Evolutionary conservation across 768 basidiomycete genomes (phyloP).

Genomic region (Termitomyces sp.): DNA sequence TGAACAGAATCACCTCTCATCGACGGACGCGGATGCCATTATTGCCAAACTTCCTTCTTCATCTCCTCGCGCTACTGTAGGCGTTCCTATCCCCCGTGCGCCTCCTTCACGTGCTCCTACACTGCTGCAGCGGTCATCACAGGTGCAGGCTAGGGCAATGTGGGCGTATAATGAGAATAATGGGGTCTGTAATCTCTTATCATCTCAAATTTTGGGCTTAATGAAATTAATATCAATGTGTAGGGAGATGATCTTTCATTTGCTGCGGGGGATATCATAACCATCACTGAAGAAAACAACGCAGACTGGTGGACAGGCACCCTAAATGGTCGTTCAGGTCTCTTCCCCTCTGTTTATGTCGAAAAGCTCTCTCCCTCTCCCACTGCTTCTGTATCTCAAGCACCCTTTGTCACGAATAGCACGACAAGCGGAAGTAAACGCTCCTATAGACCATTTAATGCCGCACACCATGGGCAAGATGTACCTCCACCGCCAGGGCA

Average conservation of each 20-base stretch:
- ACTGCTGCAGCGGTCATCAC: conserved; percentile 13
- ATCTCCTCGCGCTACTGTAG: not conserved
- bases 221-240: not conserved
- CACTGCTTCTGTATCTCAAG: conserved; percentile 15
- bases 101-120: not conserved
- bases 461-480: conserved; percentile 34
- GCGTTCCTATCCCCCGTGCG: not conserved
- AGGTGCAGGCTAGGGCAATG: conserved; percentile 43
- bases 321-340: conserved; percentile 55
- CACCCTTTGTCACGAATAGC: conserved; percentile 6
- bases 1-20: conserved; percentile 46
- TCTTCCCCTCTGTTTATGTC: conserved; percentile 77
- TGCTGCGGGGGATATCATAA: conserved; percentile 67
- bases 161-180: conserved; percentile 67
- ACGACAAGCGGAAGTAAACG: conserved; percentile 9
- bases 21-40: conserved; percentile 42
- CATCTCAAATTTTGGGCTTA: not conserved
- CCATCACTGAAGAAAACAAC: conserved; percentile 75
- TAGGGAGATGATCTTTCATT: conserved; percentile 83
- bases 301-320: conserved; percentile 85
- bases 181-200: conserved; percentile 27
- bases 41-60: conserved; percentile 38
- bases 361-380: conserved; percentile 38
- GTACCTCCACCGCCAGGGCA: conserved; percentile 30
- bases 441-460: conserved; percentile 39